Evolutionary conservation across 169 alveolate species (phyloP).

Genomic region (Eimeria zaria): DNA sequence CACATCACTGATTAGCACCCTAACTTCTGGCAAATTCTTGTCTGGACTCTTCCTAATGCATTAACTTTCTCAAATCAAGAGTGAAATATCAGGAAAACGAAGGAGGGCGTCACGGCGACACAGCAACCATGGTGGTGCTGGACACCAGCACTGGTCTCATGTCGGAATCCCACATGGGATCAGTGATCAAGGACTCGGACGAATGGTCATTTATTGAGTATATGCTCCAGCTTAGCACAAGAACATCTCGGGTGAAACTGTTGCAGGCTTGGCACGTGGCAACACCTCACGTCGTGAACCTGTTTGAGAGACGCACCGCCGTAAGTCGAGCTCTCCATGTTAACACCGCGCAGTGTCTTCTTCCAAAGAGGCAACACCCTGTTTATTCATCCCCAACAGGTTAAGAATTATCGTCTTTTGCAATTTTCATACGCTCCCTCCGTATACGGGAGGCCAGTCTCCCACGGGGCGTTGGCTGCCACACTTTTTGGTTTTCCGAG

Average conservation of each 20-base stretch:
- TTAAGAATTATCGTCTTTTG: neutral
- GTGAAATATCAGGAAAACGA: neutral
- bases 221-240: slow-evolving; percentile 75
- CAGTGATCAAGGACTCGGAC: slow-evolving; percentile 76
- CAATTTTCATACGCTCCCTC: neutral
- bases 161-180: slow-evolving; percentile 71
- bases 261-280: slow-evolving; percentile 85
- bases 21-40: neutral
- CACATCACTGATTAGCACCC: neutral
- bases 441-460: neutral
- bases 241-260: slow-evolving; percentile 85
- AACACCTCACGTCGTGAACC: slow-evolving; percentile 67
- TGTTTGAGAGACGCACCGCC: slow-evolving; percentile 74
- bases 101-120: neutral
- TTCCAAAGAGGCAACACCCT: neutral
- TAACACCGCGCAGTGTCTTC: neutral
- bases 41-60: neutral
- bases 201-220: slow-evolving; percentile 83
- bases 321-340: slow-evolving; percentile 26
- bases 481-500: neutral
- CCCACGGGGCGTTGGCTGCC: neutral
- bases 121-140: slow-evolving; percentile 18
- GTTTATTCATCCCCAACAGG: neutral
- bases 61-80: neutral
- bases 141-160: slow-evolving; percentile 46